phyloP scores from a whole-genome alignment of 768 basidiomycete species.

The Collybia sordida region DNA sequence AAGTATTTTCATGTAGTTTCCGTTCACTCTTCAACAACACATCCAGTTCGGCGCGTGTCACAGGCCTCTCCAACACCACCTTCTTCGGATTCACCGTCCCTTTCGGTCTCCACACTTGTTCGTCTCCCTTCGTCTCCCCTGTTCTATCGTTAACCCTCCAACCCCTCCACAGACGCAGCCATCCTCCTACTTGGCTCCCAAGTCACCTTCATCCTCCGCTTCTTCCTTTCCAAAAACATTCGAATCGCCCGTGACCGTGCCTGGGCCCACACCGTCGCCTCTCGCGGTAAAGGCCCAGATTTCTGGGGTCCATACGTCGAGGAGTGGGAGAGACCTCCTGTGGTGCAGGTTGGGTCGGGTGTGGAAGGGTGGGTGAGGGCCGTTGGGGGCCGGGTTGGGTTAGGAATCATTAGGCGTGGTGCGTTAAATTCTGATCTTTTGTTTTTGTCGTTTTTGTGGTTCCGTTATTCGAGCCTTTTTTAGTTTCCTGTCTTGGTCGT shows the following conservation, averaged over 20 bases:
- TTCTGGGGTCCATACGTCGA: slow-evolving; percentile 88
- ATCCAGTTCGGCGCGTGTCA: slow-evolving; percentile 58
- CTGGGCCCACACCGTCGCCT: slow-evolving; percentile 80
- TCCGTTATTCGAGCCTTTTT: too few relatives aligned
- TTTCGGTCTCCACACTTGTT: slow-evolving; percentile 73
- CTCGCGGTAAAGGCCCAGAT: slow-evolving; percentile 75
- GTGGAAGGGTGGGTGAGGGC: slow-evolving; percentile 29
- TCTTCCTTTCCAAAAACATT: slow-evolving; percentile 84
- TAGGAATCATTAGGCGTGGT: slow-evolving; percentile 50
- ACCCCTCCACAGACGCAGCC: slow-evolving; percentile 57
- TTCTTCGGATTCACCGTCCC: slow-evolving; percentile 67
- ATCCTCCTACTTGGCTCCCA: slow-evolving; percentile 74
- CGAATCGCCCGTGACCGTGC: slow-evolving; percentile 75
- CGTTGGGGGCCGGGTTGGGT: slow-evolving; percentile 35
- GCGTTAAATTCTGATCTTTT: slow-evolving; percentile 8
- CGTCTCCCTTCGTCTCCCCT: slow-evolving; percentile 9
- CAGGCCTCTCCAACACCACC: slow-evolving; percentile 60
- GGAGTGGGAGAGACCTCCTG: slow-evolving; percentile 70
- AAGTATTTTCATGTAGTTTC: slow-evolving; percentile 12
- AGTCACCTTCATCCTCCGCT: slow-evolving; percentile 70
- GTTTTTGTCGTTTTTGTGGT: too few relatives aligned
- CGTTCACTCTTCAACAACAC: neutral
- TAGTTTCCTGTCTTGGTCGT: too few relatives aligned
- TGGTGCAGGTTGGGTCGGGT: slow-evolving; percentile 27
- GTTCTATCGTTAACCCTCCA: neutral